A percentile compares a stretch with the other conserved stretches of the same genome.
Evolutionary conservation across 2,329 filamentous ascomycete genomes (phyloP).

Genomic region (Trichothecium sympodiale): DNA sequence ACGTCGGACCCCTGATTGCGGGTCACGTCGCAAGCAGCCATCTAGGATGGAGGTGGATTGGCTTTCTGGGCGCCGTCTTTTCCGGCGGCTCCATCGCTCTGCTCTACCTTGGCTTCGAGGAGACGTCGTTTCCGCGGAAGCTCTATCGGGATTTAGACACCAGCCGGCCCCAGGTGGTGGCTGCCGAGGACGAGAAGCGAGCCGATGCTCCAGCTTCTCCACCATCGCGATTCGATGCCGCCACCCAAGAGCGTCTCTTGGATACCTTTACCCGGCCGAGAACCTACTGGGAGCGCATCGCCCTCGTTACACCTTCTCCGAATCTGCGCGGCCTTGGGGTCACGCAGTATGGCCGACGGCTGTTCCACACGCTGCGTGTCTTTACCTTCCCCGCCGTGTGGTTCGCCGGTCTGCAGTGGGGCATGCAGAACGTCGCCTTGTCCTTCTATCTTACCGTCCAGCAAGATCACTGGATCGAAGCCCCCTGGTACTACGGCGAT

Average conservation of each 20-base stretch:
- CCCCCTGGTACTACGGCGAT: slow-evolving; percentile 44
- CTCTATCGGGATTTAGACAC: slow-evolving; percentile 18
- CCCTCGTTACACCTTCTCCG: slow-evolving; percentile 42
- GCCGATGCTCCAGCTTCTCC: slow-evolving; percentile 7
- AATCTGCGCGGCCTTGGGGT: slow-evolving; percentile 41
- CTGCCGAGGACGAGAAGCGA: slow-evolving; percentile 5
- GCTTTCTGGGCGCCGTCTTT: slow-evolving; percentile 37
- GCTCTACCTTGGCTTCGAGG: slow-evolving; percentile 40
- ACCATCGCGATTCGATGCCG: slow-evolving; percentile 3
- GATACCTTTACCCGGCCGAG: slow-evolving; percentile 22
- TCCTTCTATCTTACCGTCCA: slow-evolving; percentile 48
- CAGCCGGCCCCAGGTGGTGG: slow-evolving; percentile 10
- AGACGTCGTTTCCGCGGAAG: slow-evolving; percentile 36
- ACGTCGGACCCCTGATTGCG: slow-evolving; percentile 40
- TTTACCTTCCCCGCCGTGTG: slow-evolving; percentile 47
- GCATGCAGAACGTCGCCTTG: slow-evolving; percentile 47
- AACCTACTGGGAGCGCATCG: slow-evolving; percentile 43
- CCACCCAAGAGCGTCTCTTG: slow-evolving; percentile 8
- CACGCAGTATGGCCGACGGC: slow-evolving; percentile 39
- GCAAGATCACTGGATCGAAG: slow-evolving; percentile 41
- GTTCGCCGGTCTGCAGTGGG: slow-evolving; percentile 48
- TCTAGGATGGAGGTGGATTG: slow-evolving; percentile 44
- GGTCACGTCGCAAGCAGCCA: slow-evolving; percentile 35
- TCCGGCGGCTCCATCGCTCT: slow-evolving; percentile 33
- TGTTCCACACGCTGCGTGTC: slow-evolving; percentile 44